Percentiles rank a stretch among this genome's conserved stretches.
Evolutionary conservation across 2,329 filamentous ascomycete genomes (phyloP).

Genomic region (Fusarium proliferatum): DNA sequence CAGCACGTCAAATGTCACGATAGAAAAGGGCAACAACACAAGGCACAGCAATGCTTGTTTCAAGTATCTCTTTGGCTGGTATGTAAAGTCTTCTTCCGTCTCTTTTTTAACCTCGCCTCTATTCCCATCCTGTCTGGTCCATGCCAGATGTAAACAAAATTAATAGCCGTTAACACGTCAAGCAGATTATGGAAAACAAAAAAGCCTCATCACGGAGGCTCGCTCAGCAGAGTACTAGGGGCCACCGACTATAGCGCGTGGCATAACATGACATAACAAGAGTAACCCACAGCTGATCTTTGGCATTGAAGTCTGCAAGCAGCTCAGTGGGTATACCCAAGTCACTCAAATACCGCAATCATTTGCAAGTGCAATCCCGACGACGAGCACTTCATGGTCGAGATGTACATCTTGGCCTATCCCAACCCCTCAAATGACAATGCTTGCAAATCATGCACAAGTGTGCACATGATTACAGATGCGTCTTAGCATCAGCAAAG

Average conservation of each 20-base stretch:
- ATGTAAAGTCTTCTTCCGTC: slow-evolving; percentile 29
- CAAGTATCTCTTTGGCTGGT: slow-evolving; percentile 31
- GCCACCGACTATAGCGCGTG: slow-evolving; percentile 32
- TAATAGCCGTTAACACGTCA: slow-evolving; percentile 46
- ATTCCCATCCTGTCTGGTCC: slow-evolving; percentile 29
- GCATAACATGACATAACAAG: slow-evolving; percentile 22
- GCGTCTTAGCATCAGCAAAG: slow-evolving; percentile 51
- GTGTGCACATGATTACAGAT: slow-evolving; percentile 44
- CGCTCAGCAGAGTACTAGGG: slow-evolving; percentile 39
- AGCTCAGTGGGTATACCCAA: slow-evolving; percentile 13
- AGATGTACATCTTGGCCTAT: slow-evolving; percentile 13
- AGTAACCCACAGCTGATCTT: background rate
- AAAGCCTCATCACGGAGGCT: slow-evolving; percentile 27
- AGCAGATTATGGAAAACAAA: slow-evolving; percentile 42
- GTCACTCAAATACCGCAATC: slow-evolving; percentile 29
- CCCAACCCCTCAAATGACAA: background rate
- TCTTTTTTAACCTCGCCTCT: slow-evolving; percentile 40
- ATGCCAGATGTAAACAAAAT: slow-evolving; percentile 37
- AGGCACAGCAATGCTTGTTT: slow-evolving; percentile 6
- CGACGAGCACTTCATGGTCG: slow-evolving; percentile 38
- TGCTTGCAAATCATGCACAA: slow-evolving; percentile 26
- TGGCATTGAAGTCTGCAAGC: slow-evolving; percentile 22
- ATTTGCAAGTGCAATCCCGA: slow-evolving; percentile 35
- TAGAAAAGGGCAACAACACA: background rate
- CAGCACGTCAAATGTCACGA: background rate